Evolutionary conservation across 164 flowering plant genomes (phyloP).

Genomic region (Pachysandra terminalis): DNA sequence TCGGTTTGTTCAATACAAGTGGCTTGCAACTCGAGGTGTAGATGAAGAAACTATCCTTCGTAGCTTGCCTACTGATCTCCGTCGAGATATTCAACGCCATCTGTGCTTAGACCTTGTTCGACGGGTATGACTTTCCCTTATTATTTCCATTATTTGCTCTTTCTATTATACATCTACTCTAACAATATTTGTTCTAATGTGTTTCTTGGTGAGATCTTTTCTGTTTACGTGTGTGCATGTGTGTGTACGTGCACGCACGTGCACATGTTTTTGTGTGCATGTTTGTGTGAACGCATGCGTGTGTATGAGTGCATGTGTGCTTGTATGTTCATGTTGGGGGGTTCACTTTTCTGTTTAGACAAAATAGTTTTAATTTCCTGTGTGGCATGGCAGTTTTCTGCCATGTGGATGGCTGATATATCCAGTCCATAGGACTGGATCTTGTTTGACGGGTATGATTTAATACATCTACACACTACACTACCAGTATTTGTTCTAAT

Average conservation of each 20-base stretch:
- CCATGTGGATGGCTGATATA: too few species aligned
- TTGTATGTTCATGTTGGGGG: too few species aligned
- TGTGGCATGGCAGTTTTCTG: too few species aligned
- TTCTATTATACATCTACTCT: neutral
- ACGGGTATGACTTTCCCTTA: conserved; percentile 49
- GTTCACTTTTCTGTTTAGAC: too few species aligned
- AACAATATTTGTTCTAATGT: neutral
- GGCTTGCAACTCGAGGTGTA: conserved; percentile 95
- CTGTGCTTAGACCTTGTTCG: conserved; percentile 93
- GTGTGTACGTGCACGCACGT: too few species aligned
- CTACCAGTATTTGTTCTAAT: neutral
- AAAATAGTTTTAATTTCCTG: too few species aligned
- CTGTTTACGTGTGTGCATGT: too few species aligned
- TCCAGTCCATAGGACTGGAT: too few species aligned
- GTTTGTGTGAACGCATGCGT: too few species aligned
- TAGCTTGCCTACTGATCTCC: conserved; percentile 82
- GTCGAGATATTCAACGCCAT: conserved; percentile 90
- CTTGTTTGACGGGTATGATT: conserved; percentile 84
- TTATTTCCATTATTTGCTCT: too few species aligned
- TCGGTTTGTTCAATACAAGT: conserved; percentile 85
- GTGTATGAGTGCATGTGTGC: too few species aligned
- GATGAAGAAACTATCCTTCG: conserved; percentile 72
- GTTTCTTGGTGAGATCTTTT: neutral
- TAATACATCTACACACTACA: neutral
- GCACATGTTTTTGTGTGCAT: too few species aligned